Conservation (phyloP, 306 rosid species). For the Prunus dulcis region DNA sequence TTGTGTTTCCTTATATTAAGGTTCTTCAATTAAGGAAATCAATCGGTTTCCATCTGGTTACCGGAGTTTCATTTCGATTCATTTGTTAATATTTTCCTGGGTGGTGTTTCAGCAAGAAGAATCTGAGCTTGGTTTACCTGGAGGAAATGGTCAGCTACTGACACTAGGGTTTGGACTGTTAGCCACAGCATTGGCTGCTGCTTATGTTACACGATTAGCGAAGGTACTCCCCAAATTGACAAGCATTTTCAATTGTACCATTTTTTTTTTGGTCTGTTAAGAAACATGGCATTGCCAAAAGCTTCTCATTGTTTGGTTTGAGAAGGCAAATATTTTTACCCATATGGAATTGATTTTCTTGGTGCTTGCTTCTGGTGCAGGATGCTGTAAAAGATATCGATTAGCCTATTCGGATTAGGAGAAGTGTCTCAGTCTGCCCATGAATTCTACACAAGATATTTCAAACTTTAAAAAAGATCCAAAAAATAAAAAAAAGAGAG, state of each 20-base stretch:
- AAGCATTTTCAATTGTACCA: neutral
- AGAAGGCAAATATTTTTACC: neutral
- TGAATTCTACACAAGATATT: neutral
- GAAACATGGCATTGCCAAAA: neutral
- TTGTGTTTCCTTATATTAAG: neutral
- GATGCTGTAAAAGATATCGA: slow-evolving; percentile 53
- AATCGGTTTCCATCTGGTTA: neutral
- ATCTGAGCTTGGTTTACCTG: slow-evolving; percentile 52
- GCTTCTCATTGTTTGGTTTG: neutral
- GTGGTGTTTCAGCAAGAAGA: slow-evolving; percentile 83
- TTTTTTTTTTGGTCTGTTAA: too few species aligned
- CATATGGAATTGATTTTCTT: neutral
- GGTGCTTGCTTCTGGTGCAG: slow-evolving; percentile 24
- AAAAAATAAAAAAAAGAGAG: neutral
- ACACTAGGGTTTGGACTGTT: slow-evolving; percentile 85
- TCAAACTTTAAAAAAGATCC: neutral
- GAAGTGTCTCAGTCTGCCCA: slow-evolving; percentile 3
- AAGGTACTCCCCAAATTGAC: slow-evolving; percentile 46
- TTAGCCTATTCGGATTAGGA: slow-evolving; percentile 8
- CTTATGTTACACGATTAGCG: slow-evolving; percentile 84
- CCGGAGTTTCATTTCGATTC: neutral
- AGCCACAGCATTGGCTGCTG: slow-evolving; percentile 80
- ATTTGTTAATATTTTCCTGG: neutral
- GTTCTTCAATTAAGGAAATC: neutral
- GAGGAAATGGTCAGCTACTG: slow-evolving; percentile 76